Evolutionary conservation across 805 yeast species (phyloP).

Genomic region (Torulaspora indica): DNA sequence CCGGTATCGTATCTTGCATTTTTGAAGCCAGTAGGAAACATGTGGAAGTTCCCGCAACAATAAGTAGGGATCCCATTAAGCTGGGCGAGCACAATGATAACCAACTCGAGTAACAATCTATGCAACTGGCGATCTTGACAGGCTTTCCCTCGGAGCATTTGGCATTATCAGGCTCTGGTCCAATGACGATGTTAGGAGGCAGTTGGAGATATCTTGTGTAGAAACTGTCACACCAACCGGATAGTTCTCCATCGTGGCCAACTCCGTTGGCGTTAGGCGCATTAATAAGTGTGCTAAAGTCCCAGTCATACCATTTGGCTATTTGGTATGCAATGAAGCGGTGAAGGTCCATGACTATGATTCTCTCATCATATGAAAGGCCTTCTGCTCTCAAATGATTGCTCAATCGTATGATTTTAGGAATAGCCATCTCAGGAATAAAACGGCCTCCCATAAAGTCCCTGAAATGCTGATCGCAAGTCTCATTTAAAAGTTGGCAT

Average conservation of each 20-base stretch:
- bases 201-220: constrained; percentile 22
- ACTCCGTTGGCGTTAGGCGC: constrained; percentile 23
- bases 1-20: constrained; percentile 30
- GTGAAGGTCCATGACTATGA: constrained; percentile 48
- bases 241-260: constrained; percentile 55
- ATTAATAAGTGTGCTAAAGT: constrained; percentile 1
- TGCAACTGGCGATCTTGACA: constrained; percentile 45
- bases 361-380: constrained; percentile 10
- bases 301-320: constrained; percentile 20
- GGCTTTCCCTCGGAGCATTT: neutral
- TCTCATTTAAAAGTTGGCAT: constrained; percentile 31
- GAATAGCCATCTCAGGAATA: constrained; percentile 55
- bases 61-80: constrained; percentile 35
- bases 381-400: constrained; percentile 23
- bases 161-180: constrained; percentile 22
- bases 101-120: constrained; percentile 59
- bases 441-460: constrained; percentile 42
- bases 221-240: constrained; percentile 45
- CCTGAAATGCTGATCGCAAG: constrained; percentile 20
- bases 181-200: constrained; percentile 28
- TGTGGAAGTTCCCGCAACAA: constrained; percentile 62
- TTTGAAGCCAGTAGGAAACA: constrained; percentile 42
- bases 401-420: constrained; percentile 44
- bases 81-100: constrained; percentile 36
- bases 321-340: constrained; percentile 40